Percentiles rank a stretch among this genome's conserved stretches.
These are phyloP conservation scores for Teratosphaeriaceae sp. DNA, from an alignment of 2,329 filamentous ascomycete genomes.

Conservation along the genomic window DNA sequence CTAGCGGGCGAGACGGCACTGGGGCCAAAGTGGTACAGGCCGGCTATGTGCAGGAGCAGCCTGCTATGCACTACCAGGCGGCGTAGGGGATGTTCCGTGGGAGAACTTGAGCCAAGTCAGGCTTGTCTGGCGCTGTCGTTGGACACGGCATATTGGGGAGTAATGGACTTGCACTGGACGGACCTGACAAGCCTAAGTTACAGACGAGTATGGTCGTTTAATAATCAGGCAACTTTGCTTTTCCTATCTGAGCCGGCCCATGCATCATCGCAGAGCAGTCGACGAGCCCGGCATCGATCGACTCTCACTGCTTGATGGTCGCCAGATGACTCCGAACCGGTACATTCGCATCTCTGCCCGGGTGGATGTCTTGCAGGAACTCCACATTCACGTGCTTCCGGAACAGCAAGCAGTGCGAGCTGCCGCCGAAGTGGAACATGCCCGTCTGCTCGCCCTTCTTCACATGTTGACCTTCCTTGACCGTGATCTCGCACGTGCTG, in stretches of 20 bases:
- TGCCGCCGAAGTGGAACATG: slow-evolving; percentile 78
- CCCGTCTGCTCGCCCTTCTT: slow-evolving; percentile 65
- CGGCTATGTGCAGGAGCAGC: background rate
- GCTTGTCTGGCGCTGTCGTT: no score
- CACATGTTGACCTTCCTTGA: slow-evolving; percentile 58
- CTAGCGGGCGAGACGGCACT: background rate
- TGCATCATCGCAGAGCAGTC: no score
- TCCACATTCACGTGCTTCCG: slow-evolving; percentile 45
- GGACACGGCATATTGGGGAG: no score
- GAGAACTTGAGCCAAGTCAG: no score
- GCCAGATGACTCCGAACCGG: slow-evolving; percentile 33
- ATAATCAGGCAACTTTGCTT: background rate
- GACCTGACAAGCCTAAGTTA: no score
- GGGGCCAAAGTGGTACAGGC: background rate
- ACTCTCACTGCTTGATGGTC: slow-evolving; percentile 21
- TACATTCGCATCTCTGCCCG: slow-evolving; percentile 29
- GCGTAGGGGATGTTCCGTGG: background rate
- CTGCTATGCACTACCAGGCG: background rate
- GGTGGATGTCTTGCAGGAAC: slow-evolving; percentile 23
- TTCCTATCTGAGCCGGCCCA: background rate
- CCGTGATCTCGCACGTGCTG: slow-evolving; percentile 62
- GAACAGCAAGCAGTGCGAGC: slow-evolving; percentile 63
- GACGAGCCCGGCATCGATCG: background rate
- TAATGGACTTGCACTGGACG: no score
- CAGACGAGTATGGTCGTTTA: no score